Percentiles rank a stretch among this genome's conserved stretches.
Conservation (phyloP, 768 basidiomycete species). For the Lactifluus echinatus region DNA sequence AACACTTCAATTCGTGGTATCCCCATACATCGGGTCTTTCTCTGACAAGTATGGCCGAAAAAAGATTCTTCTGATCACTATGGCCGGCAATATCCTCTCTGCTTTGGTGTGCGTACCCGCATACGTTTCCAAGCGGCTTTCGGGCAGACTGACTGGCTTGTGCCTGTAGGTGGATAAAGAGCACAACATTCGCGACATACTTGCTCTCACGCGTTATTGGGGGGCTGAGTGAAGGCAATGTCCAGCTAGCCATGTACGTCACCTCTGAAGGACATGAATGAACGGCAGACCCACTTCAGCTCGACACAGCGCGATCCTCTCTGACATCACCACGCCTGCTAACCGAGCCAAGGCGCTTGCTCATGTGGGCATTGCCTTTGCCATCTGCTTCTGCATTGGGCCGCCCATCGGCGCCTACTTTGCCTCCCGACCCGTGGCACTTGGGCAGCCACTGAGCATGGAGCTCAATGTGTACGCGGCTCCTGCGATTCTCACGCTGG, state of each 20-base stretch:
- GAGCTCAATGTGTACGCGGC: slow-evolving; percentile 85
- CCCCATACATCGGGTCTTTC: slow-evolving; percentile 71
- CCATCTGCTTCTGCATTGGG: slow-evolving; percentile 87
- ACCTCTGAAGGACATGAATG: neutral
- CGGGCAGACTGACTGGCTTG: neutral
- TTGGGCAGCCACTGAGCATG: slow-evolving; percentile 41
- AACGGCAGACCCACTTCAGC: neutral
- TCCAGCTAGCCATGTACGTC: slow-evolving; percentile 87
- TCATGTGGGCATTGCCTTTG: slow-evolving; percentile 92
- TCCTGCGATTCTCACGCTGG: slow-evolving; percentile 78
- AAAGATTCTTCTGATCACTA: slow-evolving; percentile 70
- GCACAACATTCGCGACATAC: slow-evolving; percentile 85
- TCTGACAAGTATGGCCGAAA: slow-evolving; percentile 90
- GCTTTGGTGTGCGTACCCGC: slow-evolving; percentile 60
- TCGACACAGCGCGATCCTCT: slow-evolving; percentile 73
- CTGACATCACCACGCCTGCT: slow-evolving; percentile 75
- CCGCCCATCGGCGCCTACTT: slow-evolving; percentile 96
- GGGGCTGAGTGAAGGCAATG: slow-evolving; percentile 94
- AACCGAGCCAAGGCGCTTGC: slow-evolving; percentile 83
- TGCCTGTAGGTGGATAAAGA: slow-evolving; percentile 71
- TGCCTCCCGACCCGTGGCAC: slow-evolving; percentile 72
- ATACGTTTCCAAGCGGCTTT: slow-evolving; percentile 1
- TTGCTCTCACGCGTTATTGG: slow-evolving; percentile 86
- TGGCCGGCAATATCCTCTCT: slow-evolving; percentile 92
- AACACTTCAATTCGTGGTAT: slow-evolving; percentile 75